phyloP scores from a whole-genome alignment of 1,139 yeast genomes.

The Blastobotrys buckinghamii region DNA sequence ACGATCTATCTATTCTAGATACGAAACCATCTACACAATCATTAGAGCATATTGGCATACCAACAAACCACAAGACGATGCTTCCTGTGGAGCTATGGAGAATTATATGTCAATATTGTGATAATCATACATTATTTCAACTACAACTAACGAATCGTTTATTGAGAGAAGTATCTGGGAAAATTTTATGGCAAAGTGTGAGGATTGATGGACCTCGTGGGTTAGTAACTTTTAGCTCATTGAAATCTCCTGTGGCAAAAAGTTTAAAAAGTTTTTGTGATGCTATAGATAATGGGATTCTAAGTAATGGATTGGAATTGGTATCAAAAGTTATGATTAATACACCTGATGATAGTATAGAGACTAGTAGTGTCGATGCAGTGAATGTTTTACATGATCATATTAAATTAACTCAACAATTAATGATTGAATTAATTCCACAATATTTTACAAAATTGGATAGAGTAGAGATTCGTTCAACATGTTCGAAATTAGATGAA shows the following conservation, averaged over 20 bases:
- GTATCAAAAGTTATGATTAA: constrained; percentile 5
- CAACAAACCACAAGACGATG: neutral
- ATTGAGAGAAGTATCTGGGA: constrained; percentile 7
- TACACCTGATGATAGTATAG: constrained; percentile 8
- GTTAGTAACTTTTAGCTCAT: neutral
- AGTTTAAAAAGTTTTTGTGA: constrained; percentile 3
- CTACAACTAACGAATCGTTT: constrained; percentile 4
- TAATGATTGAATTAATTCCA: constrained; percentile 9
- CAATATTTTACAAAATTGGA: constrained; percentile 9
- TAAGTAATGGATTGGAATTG: constrained; percentile 5
- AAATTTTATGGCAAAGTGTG: constrained; percentile 6
- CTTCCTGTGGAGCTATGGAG: constrained; percentile 8
- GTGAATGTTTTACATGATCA: neutral
- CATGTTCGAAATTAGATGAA: neutral
- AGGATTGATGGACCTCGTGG: constrained; percentile 8
- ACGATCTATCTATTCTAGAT: no score
- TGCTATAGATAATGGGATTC: constrained; percentile 4
- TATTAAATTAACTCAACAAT: neutral
- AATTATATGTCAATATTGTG: constrained; percentile 4
- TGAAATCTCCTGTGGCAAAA: neutral
- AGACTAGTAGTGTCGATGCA: constrained; percentile 2
- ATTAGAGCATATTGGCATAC: no score
- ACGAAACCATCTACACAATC: no score
- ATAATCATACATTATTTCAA: constrained; percentile 4
- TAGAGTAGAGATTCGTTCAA: constrained; percentile 1